A percentile compares a stretch with the other conserved stretches of the same genome.
Conservation (phyloP, 31 red algal species). For the Asparagopsis taxiformis region DNA sequence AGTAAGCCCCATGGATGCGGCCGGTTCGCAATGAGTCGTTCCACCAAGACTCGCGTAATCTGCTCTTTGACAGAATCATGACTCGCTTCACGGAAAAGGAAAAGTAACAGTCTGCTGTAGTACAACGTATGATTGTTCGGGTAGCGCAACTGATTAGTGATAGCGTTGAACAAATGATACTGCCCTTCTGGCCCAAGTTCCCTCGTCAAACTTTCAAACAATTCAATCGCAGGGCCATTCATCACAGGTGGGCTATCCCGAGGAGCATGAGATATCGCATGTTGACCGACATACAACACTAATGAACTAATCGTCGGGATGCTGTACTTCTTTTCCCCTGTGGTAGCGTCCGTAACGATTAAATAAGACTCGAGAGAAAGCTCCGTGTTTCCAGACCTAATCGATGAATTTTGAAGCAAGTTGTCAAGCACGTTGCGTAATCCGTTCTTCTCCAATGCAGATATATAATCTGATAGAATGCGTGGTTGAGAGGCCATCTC, state of each 20-base stretch:
- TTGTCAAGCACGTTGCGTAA: constrained; percentile 62
- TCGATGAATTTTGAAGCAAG: constrained; percentile 14
- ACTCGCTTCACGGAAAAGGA: constrained; percentile 74
- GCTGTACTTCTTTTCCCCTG: constrained; percentile 30
- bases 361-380: constrained; percentile 24
- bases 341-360: neutral
- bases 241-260: constrained; percentile 15
- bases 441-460: constrained; percentile 29
- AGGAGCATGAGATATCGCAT: constrained; percentile 16
- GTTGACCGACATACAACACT: constrained; percentile 86
- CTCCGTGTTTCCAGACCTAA: neutral
- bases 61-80: constrained; percentile 85
- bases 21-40: constrained; percentile 88
- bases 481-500: constrained; percentile 71
- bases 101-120: constrained; percentile 83
- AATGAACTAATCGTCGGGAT: constrained; percentile 75
- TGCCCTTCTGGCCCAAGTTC: constrained; percentile 87
- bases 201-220: constrained; percentile 58
- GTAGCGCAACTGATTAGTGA: constrained; percentile 92
- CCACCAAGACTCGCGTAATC: constrained; percentile 90
- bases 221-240: constrained; percentile 58
- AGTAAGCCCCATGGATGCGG: constrained; percentile 99
- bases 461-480: constrained; percentile 61
- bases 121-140: constrained; percentile 94
- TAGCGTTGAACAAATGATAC: constrained; percentile 73